Evolutionary conservation across 1,139 yeast species (phyloP), one percentile per base, ranked within the genome.

Genomic region (Magnusiomyces sp.): DNA sequence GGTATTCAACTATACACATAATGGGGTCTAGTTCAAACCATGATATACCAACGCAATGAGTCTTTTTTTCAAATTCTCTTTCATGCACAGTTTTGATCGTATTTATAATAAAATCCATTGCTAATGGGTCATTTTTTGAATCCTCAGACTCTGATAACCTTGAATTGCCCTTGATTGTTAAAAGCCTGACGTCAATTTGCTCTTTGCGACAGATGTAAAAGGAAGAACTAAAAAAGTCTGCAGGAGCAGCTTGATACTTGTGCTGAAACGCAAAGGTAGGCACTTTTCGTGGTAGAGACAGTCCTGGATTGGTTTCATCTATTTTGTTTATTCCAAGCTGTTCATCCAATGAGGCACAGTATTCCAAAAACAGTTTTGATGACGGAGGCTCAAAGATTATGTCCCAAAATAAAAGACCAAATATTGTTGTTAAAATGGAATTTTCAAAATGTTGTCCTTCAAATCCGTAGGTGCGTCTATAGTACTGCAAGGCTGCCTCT

Each of bases 371-470:
- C 29, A 23, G 29, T 23, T 23, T 23, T 23, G 29, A 23, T 23
- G 29, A 23, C 4, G 45, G n/a, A 54, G 53, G 32, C 4, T 51
- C 42, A 47, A 62, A 65, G 9, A 65, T 38, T 43, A 65, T 62
- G 44, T 65, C 69, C 61, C 63, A 62, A 50, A 64, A 65, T 11
- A 64, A 48, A 37, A 64, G 53, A 1, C 61, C 61, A 53, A 62
- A 66, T 11, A 68, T 48, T 0, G 70, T 61, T 31, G 58, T 54
- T 43, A 70, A 50, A 37, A 65, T 59, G 2, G 68, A 56, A 45
- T 64, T 65, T 50, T 69, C 73, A 17, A 62, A 63, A 54, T 69
- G 72, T 40, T 62, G 62, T 2, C 72, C 72, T 13, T 53, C 49
- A 61, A 64, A 69, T 2, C 68, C 69, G 20, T 27, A 34, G 11